Conservation (phyloP, 1,284 basidiomycete genomes). For the Cryptococcus wingfieldii region DNA sequence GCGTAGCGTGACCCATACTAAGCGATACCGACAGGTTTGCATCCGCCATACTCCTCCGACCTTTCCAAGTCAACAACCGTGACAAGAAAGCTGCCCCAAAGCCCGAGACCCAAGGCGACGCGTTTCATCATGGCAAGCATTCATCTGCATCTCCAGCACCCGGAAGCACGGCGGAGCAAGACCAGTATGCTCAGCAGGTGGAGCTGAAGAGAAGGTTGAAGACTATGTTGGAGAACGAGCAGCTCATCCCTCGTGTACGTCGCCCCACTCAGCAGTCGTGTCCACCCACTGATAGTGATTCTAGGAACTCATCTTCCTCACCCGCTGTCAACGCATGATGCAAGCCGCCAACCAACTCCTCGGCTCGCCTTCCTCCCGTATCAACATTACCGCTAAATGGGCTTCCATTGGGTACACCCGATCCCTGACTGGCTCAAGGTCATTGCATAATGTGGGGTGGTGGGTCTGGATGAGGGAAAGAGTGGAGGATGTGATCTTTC, state of each 20-base stretch:
- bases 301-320: slow-evolving; percentile 77
- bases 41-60: slow-evolving; percentile 46
- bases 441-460: slow-evolving; percentile 39
- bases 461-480: slow-evolving; percentile 44
- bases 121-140: too few species aligned
- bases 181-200: slow-evolving; percentile 48
- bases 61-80: slow-evolving; percentile 30
- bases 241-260: slow-evolving; percentile 50
- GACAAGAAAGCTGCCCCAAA: slow-evolving; percentile 17
- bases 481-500: slow-evolving; percentile 47
- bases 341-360: slow-evolving; percentile 58
- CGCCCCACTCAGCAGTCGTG: background rate
- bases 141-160: background rate
- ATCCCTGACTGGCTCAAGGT: slow-evolving; percentile 56
- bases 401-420: slow-evolving; percentile 50
- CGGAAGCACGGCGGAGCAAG: slow-evolving; percentile 10
- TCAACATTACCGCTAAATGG: slow-evolving; percentile 72
- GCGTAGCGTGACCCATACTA: background rate
- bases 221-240: slow-evolving; percentile 53
- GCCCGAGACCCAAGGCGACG: background rate
- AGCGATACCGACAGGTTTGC: slow-evolving; percentile 36
- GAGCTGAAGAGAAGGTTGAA: slow-evolving; percentile 51
- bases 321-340: slow-evolving; percentile 71
- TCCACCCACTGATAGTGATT: background rate
- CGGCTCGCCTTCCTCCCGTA: slow-evolving; percentile 76